Percentiles rank a stretch among this genome's conserved stretches.
Evolutionary conservation across 106 monocot species (phyloP).

Genomic region (Triglochin maritima): DNA sequence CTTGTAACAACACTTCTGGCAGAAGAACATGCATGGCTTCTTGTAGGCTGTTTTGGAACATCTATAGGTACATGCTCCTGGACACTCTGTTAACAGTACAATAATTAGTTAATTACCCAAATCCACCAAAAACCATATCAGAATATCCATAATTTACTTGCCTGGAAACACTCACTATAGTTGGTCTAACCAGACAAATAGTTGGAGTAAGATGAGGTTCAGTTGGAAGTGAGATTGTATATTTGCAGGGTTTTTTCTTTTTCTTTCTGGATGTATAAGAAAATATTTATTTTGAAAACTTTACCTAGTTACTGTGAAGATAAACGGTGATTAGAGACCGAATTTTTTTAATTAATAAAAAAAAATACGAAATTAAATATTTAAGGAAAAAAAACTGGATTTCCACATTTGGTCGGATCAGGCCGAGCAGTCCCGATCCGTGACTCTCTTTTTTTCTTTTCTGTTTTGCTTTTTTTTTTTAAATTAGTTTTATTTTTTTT

Average conservation of each 20-base stretch:
- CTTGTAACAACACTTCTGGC: conserved; percentile 68
- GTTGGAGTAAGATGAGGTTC: background rate
- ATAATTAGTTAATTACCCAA: background rate
- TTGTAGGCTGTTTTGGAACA: conserved; percentile 53
- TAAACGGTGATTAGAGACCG: too few relatives aligned
- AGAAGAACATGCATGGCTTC: conserved; percentile 72
- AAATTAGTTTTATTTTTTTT: too few relatives aligned
- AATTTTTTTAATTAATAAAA: too few relatives aligned
- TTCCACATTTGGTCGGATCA: too few relatives aligned
- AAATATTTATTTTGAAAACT: too few relatives aligned
- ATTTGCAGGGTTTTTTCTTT: background rate
- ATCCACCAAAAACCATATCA: background rate
- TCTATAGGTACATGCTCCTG: conserved; percentile 44
- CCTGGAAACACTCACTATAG: background rate
- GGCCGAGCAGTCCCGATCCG: too few relatives aligned
- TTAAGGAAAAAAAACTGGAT: too few relatives aligned
- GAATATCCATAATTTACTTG: background rate
- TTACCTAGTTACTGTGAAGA: too few relatives aligned
- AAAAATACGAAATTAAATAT: too few relatives aligned
- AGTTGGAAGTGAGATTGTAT: background rate
- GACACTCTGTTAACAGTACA: conserved; percentile 35
- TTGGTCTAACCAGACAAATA: background rate
- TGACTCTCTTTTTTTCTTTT: too few relatives aligned
- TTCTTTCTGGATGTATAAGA: background rate
- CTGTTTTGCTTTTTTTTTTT: too few relatives aligned